These are phyloP conservation scores for Adansonia rubrostipa DNA, from an alignment of 441 rosid species.

Conservation along the genomic window DNA sequence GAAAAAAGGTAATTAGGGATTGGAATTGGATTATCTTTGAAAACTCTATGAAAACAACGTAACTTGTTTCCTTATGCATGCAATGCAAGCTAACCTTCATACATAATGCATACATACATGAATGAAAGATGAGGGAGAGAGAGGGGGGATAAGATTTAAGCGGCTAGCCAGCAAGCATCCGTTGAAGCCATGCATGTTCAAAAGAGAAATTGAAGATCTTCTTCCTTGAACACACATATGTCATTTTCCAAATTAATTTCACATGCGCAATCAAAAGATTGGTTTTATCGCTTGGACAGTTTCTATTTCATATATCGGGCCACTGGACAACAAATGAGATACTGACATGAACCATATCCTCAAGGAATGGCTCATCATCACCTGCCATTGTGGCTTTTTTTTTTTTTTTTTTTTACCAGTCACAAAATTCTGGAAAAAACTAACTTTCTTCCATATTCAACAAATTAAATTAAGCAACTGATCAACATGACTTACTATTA, in stretches of 20 bases:
- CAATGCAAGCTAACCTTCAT: background rate
- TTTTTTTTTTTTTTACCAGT: background rate
- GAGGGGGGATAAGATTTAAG: background rate
- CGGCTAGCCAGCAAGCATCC: background rate
- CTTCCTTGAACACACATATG: background rate
- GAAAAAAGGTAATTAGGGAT: background rate
- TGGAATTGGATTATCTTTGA: background rate
- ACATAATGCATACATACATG: background rate
- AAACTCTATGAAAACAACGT: background rate
- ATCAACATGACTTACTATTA: background rate
- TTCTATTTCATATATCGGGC: background rate
- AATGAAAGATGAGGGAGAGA: too few relatives aligned
- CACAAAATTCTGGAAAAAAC: too few relatives aligned
- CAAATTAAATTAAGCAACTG: background rate
- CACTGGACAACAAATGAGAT: background rate
- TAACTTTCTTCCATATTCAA: background rate
- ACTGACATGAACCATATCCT: slow-evolving; percentile 26
- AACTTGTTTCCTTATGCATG: background rate
- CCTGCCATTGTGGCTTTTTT: background rate
- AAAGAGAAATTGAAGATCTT: background rate
- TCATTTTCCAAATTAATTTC: slow-evolving; percentile 12
- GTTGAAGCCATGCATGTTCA: background rate
- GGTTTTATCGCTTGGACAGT: background rate
- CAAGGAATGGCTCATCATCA: slow-evolving; percentile 20
- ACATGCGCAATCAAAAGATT: background rate